These are phyloP conservation scores for Claviceps maximensis DNA, from an alignment of 2,329 filamentous ascomycete genomes.

Conservation along the genomic window DNA sequence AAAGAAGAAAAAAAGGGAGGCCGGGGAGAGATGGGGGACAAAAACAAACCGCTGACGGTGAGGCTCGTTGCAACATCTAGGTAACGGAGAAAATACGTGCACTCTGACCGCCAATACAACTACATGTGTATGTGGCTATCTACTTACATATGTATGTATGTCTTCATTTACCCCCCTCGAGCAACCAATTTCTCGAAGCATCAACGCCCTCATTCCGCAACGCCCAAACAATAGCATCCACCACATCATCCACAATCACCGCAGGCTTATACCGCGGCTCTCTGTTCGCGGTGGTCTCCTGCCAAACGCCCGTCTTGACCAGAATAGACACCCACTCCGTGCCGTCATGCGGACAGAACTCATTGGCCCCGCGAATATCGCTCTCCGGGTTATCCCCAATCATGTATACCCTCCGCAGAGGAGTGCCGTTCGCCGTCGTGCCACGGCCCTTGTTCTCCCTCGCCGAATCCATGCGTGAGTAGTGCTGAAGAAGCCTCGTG, in stretches of 20 bases:
- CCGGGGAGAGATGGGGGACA: too few species aligned
- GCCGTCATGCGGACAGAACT: conserved; percentile 50
- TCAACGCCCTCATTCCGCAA: conserved; percentile 41
- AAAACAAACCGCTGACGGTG: too few species aligned
- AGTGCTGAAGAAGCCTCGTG: conserved; percentile 51
- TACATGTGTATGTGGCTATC: too few species aligned
- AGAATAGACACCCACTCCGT: conserved; percentile 69
- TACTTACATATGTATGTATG: too few species aligned
- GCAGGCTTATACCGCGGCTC: conserved; percentile 48
- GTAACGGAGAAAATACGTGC: too few species aligned
- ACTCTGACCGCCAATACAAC: too few species aligned
- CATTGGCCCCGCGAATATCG: conserved; percentile 80
- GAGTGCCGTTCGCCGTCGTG: conserved; percentile 34
- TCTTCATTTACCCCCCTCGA: neutral
- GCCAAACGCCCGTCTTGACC: conserved; percentile 69
- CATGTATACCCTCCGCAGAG: conserved; percentile 78
- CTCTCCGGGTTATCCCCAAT: conserved; percentile 82
- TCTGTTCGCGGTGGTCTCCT: conserved; percentile 22
- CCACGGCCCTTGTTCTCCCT: conserved; percentile 7
- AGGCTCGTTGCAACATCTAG: too few species aligned
- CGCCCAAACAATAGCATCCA: conserved; percentile 65
- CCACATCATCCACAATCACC: conserved; percentile 59
- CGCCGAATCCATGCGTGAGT: conserved; percentile 14
- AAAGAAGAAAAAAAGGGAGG: too few species aligned
- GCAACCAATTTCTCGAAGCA: conserved; percentile 19